Evolutionary conservation across 495 filamentous ascomycete species (phyloP).

Genomic region (Aspergillus hancockii): DNA sequence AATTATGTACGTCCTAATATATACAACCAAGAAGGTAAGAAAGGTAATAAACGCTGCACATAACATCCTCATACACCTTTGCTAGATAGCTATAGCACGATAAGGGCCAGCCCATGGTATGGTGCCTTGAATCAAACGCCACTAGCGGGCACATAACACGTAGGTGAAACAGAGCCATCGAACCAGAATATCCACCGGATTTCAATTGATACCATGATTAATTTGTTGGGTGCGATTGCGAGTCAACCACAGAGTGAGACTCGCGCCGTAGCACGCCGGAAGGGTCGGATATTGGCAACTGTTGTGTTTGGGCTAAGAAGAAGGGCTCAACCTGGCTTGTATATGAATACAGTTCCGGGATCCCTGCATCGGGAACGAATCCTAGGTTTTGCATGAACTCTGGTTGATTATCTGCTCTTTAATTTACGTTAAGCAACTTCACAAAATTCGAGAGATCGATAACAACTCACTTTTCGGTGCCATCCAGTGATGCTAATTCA

Average conservation of each 20-base stretch:
- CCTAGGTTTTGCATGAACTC: constrained; percentile 50
- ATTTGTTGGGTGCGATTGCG: constrained; percentile 20
- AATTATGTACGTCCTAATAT: constrained; percentile 12
- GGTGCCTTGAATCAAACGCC: not conserved
- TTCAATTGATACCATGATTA: constrained; percentile 8
- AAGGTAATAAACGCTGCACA: not conserved
- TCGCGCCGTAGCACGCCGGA: constrained; percentile 25
- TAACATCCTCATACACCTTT: not conserved
- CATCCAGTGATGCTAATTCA: constrained; percentile 44
- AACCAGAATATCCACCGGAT: not conserved
- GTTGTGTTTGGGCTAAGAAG: constrained; percentile 36
- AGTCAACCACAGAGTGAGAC: constrained; percentile 22
- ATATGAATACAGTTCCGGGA: constrained; percentile 42
- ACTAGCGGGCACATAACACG: not conserved
- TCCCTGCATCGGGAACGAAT: constrained; percentile 37
- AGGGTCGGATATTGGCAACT: constrained; percentile 24
- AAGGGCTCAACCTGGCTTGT: constrained; percentile 42
- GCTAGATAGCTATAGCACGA: not conserved
- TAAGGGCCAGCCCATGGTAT: not conserved
- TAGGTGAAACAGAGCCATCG: not conserved
- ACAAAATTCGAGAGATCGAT: not conserved
- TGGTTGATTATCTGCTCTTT: constrained; percentile 38
- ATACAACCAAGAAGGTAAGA: constrained; percentile 7
- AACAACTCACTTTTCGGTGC: constrained; percentile 38
- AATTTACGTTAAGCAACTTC: not conserved